Conservation (phyloP, 2,329 filamentous ascomycete genomes). For the Ophiocordyceps australis region DNA sequence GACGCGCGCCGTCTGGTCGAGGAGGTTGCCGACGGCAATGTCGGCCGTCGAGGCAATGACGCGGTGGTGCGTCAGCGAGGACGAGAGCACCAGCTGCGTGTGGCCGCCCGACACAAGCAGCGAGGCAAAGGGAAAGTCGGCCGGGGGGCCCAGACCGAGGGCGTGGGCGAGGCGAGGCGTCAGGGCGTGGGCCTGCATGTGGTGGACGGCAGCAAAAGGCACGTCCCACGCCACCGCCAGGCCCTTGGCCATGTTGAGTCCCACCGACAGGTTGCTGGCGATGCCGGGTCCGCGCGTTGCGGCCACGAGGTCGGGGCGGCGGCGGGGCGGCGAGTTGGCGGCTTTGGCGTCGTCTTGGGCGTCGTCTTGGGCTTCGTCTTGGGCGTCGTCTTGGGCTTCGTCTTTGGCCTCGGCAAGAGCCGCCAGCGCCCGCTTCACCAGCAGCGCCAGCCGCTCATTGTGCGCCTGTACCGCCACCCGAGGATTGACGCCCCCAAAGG, state of each 20-base stretch:
- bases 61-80: slow-evolving; percentile 46
- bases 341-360: slow-evolving; percentile 1
- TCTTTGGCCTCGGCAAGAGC: slow-evolving; percentile 21
- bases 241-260: slow-evolving; percentile 73
- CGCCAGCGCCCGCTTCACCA: slow-evolving; percentile 46
- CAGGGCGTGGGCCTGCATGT: slow-evolving; percentile 93
- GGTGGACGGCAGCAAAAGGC: slow-evolving; percentile 73
- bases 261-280: slow-evolving; percentile 57
- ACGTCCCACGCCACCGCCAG: slow-evolving; percentile 68
- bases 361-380: slow-evolving; percentile 3
- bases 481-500: slow-evolving; percentile 66
- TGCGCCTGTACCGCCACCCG: slow-evolving; percentile 60
- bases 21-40: slow-evolving; percentile 72
- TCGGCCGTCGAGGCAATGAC: slow-evolving; percentile 60
- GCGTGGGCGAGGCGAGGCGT: slow-evolving; percentile 64
- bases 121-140: slow-evolving; percentile 68
- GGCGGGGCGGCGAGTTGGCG: too few species aligned
- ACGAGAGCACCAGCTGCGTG: slow-evolving; percentile 67
- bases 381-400: slow-evolving; percentile 1
- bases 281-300: slow-evolving; percentile 87
- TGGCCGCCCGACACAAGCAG: slow-evolving; percentile 86
- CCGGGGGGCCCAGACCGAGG: slow-evolving; percentile 22
- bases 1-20: slow-evolving; percentile 72
- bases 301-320: slow-evolving; percentile 61
- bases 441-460: slow-evolving; percentile 45